Percentiles rank a stretch among this genome's conserved stretches.
Conservation (phyloP, 139 green algal species). For the Ostreobium quekettii region DNA sequence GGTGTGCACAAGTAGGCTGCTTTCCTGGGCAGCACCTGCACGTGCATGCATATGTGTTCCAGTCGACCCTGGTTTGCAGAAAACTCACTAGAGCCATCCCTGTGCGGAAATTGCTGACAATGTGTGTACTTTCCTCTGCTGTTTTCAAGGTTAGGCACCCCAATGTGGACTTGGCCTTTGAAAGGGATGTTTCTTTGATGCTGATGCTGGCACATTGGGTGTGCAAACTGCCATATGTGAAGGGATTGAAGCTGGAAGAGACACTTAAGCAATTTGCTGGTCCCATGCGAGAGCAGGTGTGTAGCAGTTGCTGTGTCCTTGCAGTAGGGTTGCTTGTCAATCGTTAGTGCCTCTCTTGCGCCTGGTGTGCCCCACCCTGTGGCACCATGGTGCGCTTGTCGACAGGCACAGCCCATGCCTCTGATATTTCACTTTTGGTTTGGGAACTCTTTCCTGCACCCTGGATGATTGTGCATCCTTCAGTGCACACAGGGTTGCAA, state of each 20-base stretch:
- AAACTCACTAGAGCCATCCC: too few relatives aligned
- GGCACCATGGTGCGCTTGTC: background rate
- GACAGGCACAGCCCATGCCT: background rate
- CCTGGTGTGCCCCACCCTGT: background rate
- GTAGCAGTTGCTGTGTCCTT: background rate
- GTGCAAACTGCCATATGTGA: constrained; percentile 40
- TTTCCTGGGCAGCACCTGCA: too few relatives aligned
- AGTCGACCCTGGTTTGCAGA: too few relatives aligned
- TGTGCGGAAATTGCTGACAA: too few relatives aligned
- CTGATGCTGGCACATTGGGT: constrained; percentile 56
- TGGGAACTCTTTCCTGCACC: background rate
- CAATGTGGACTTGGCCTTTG: constrained; percentile 71
- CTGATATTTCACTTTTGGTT: background rate
- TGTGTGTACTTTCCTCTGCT: too few relatives aligned
- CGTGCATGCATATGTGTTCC: too few relatives aligned
- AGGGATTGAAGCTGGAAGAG: constrained; percentile 71
- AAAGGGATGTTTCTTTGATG: constrained; percentile 92
- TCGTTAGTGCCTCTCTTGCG: background rate
- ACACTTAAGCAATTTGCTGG: constrained; percentile 89
- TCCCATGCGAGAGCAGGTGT: constrained; percentile 88
- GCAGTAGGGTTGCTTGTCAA: background rate
- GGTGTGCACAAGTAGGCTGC: too few relatives aligned
- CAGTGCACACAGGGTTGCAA: too few relatives aligned
- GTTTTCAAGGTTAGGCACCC: constrained; percentile 74
- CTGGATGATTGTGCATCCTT: too few relatives aligned